Conservation (phyloP, 192 early-diverging fungal species). For the Coemansia sp. region DNA sequence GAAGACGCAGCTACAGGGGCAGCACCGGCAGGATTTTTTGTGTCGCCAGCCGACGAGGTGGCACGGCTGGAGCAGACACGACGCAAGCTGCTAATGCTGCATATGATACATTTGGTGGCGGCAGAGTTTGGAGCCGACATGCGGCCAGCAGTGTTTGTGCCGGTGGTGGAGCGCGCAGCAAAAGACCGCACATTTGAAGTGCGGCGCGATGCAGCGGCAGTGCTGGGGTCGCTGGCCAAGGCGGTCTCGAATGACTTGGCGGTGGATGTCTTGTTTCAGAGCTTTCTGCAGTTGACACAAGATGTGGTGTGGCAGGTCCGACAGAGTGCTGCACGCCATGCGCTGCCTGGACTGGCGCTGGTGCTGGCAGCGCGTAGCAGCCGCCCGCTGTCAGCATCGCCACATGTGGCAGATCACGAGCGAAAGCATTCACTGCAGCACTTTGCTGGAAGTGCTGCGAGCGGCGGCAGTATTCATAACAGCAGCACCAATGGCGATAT, state of each 20-base stretch:
- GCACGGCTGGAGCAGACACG: slow-evolving; percentile 42
- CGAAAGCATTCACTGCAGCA: slow-evolving; percentile 34
- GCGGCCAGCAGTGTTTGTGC: slow-evolving; percentile 55
- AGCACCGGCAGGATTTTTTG: slow-evolving; percentile 20
- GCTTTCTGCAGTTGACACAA: slow-evolving; percentile 37
- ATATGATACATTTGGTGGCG: slow-evolving; percentile 51
- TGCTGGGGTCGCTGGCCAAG: slow-evolving; percentile 45
- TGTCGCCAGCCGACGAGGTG: slow-evolving; percentile 43
- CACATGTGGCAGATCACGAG: slow-evolving; percentile 6
- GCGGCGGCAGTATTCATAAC: background rate
- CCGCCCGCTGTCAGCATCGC: background rate
- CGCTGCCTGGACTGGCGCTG: slow-evolving; percentile 50
- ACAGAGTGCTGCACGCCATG: slow-evolving; percentile 48
- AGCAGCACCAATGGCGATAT: background rate
- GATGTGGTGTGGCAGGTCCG: slow-evolving; percentile 56
- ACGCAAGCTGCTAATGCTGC: slow-evolving; percentile 52
- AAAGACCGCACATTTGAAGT: slow-evolving; percentile 48
- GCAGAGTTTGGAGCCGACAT: slow-evolving; percentile 41
- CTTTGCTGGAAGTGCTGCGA: slow-evolving; percentile 7
- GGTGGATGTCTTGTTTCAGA: slow-evolving; percentile 44
- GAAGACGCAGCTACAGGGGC: background rate
- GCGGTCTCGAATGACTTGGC: slow-evolving; percentile 52
- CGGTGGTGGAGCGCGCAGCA: slow-evolving; percentile 49
- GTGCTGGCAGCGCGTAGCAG: slow-evolving; percentile 29
- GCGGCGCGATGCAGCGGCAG: slow-evolving; percentile 53